A percentile compares a stretch with the other conserved stretches of the same genome.
Evolutionary conservation across 352 stramenopile species (phyloP).

Genomic region (Elongisporangium anandrum): DNA sequence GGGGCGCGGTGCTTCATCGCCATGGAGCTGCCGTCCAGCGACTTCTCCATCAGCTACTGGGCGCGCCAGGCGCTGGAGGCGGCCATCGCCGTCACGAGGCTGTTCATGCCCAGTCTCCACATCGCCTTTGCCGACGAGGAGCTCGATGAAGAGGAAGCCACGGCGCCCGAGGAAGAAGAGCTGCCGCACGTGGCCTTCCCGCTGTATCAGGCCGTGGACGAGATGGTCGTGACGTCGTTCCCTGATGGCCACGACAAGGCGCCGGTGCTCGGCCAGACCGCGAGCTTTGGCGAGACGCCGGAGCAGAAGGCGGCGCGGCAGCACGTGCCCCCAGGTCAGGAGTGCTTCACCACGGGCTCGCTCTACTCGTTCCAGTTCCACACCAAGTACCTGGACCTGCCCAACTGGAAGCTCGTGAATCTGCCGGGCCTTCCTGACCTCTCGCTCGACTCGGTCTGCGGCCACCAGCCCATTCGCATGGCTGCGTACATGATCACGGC

Average conservation of each 20-base stretch:
- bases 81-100: slow-evolving; percentile 31
- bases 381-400: slow-evolving; percentile 39
- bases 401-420: slow-evolving; percentile 44
- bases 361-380: slow-evolving; percentile 64
- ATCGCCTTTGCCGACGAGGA: slow-evolving; percentile 26
- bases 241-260: neutral
- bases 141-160: neutral
- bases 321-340: slow-evolving; percentile 13
- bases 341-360: slow-evolving; percentile 24
- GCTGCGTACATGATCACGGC: slow-evolving; percentile 27
- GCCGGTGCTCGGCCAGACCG: slow-evolving; percentile 20
- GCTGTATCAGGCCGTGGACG: slow-evolving; percentile 44
- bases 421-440: slow-evolving; percentile 34
- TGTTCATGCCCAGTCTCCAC: slow-evolving; percentile 28
- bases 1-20: slow-evolving; percentile 42
- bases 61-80: slow-evolving; percentile 26
- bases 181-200: slow-evolving; percentile 46
- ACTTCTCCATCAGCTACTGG: slow-evolving; percentile 24
- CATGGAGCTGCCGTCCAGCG: slow-evolving; percentile 31
- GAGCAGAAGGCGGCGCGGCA: slow-evolving; percentile 13
- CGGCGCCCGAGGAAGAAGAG: slow-evolving; percentile 12
- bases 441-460: slow-evolving; percentile 27
- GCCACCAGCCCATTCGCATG: slow-evolving; percentile 32
- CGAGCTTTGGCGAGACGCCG: slow-evolving; percentile 29
- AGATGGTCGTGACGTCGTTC: slow-evolving; percentile 29